Evolutionary conservation across 1,284 basidiomycete species (phyloP).

Genomic region (Microbotryomycetes sp.): DNA sequence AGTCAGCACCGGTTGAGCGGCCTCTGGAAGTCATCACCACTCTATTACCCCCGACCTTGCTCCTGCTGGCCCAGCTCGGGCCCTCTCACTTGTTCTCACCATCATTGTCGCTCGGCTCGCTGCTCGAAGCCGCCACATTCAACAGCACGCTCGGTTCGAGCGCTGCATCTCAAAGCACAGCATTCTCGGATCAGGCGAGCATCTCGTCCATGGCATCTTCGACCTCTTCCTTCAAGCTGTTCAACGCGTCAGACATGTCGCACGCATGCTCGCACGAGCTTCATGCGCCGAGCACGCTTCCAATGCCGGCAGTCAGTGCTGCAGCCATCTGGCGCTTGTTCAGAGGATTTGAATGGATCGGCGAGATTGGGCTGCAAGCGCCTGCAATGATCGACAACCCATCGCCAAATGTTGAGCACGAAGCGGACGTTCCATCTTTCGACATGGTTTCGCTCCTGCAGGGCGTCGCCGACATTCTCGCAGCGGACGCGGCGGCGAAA

Average conservation of each 20-base stretch:
- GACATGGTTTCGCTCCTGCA: slow-evolving; percentile 68
- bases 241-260: slow-evolving; percentile 7
- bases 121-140: slow-evolving; percentile 6
- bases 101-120: slow-evolving; percentile 15
- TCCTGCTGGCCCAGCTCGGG: slow-evolving; percentile 33
- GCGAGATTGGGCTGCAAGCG: slow-evolving; percentile 22
- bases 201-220: slow-evolving; percentile 24
- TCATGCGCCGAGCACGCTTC: slow-evolving; percentile 33
- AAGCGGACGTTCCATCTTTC: slow-evolving; percentile 34
- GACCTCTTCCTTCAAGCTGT: slow-evolving; percentile 12
- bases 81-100: slow-evolving; percentile 33
- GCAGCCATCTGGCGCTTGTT: slow-evolving; percentile 34
- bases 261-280: slow-evolving; percentile 29
- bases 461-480: slow-evolving; percentile 70
- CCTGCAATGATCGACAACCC: slow-evolving; percentile 12
- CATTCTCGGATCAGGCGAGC: slow-evolving; percentile 20
- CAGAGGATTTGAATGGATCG: slow-evolving; percentile 33
- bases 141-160: slow-evolving; percentile 6
- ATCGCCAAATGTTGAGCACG: background rate
- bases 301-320: slow-evolving; percentile 32
- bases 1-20: slow-evolving; percentile 9
- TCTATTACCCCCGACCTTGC: slow-evolving; percentile 29
- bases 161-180: slow-evolving; percentile 8
- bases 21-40: slow-evolving; percentile 29
- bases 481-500: slow-evolving; percentile 70